phyloP scores from a whole-genome alignment of 2,329 filamentous ascomycete species.

The Colletotrichum simmondsii region DNA sequence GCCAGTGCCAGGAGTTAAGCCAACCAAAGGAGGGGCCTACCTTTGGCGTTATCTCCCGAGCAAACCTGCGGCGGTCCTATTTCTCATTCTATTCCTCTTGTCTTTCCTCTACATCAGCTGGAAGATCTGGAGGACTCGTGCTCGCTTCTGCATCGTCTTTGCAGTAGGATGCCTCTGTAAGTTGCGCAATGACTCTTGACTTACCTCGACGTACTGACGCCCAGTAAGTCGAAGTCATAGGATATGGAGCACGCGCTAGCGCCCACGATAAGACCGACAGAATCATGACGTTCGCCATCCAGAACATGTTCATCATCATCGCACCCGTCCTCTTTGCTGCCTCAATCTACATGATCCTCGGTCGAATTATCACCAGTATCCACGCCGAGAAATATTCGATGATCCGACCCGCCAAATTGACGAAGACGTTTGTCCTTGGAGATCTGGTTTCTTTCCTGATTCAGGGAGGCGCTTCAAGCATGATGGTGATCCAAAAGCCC shows the following conservation, averaged over 20 bases:
- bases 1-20: constrained; percentile 27
- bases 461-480: constrained; percentile 43
- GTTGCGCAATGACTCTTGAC: constrained; percentile 21
- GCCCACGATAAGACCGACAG: constrained; percentile 37
- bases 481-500: constrained; percentile 46
- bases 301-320: constrained; percentile 43
- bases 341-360: constrained; percentile 61
- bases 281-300: constrained; percentile 43
- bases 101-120: constrained; percentile 49
- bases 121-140: constrained; percentile 50
- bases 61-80: constrained; percentile 52
- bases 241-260: constrained; percentile 42
- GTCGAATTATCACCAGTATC: constrained; percentile 52
- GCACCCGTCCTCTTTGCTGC: constrained; percentile 58
- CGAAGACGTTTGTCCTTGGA: constrained; percentile 64
- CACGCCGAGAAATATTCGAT: constrained; percentile 46
- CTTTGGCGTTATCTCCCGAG: constrained; percentile 51
- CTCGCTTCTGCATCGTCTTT: constrained; percentile 58
- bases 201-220: constrained; percentile 30
- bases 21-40: constrained; percentile 39
- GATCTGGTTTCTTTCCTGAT: constrained; percentile 53
- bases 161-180: constrained; percentile 52
- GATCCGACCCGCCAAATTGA: constrained; percentile 54
- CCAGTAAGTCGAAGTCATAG: constrained; percentile 49
- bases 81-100: constrained; percentile 51